Conservation (phyloP, 169 alveolate species). For the Eimeria praecox region DNA sequence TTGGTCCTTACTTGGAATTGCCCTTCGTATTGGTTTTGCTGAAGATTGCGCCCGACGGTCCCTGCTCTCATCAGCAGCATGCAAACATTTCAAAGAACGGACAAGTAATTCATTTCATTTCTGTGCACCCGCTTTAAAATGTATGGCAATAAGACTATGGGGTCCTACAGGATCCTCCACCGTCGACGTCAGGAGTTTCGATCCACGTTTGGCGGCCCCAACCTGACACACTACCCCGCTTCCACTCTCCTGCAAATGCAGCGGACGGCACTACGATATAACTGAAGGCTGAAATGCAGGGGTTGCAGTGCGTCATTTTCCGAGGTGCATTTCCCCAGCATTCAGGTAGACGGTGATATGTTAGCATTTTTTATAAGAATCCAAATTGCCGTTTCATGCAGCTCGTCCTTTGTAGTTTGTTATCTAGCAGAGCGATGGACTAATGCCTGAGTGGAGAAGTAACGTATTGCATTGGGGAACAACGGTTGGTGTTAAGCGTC, state of each 20-base stretch:
- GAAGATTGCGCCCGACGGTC: constrained; percentile 68
- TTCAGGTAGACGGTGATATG: not conserved
- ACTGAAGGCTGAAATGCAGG: not conserved
- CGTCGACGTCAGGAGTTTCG: constrained; percentile 46
- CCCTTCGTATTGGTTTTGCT: constrained; percentile 70
- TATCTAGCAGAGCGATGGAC: not conserved
- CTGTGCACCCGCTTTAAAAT: not conserved
- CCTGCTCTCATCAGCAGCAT: constrained; percentile 9
- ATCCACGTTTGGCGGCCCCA: constrained; percentile 75
- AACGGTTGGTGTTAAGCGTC: not conserved
- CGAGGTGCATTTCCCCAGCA: not conserved
- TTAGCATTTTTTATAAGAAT: not conserved
- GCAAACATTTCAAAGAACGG: not conserved
- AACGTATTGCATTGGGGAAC: not conserved
- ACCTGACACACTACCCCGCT: constrained; percentile 45
- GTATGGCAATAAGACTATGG: not conserved
- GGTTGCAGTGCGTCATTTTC: not conserved
- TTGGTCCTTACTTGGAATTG: constrained; percentile 16
- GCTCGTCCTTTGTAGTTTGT: not conserved
- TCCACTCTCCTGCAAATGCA: constrained; percentile 48
- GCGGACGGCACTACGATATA: not conserved
- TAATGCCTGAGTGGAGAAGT: not conserved
- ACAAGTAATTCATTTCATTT: not conserved
- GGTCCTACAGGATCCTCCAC: constrained; percentile 31
- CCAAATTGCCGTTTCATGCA: not conserved